Evolutionary conservation across 139 green algal genomes (phyloP).

Genomic region (Coelastrella sp.): DNA sequence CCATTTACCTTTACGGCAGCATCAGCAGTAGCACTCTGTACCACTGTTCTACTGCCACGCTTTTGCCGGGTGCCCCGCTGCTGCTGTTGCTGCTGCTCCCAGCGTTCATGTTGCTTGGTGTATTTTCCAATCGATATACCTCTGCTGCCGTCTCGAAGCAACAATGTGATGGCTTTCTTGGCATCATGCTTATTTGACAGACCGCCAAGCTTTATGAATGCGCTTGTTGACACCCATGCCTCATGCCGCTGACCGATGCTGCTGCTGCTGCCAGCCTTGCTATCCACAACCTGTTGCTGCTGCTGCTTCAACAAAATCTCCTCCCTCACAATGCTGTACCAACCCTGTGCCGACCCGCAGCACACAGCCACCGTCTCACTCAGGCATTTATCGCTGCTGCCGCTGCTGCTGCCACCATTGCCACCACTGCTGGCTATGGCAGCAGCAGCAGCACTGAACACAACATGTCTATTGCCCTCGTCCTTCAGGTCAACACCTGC

Average conservation of each 20-base stretch:
- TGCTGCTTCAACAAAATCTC: conserved; percentile 5
- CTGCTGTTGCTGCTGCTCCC: background rate
- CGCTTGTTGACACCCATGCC: conserved; percentile 1
- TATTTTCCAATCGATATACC: background rate
- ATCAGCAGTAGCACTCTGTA: background rate
- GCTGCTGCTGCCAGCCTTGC: background rate
- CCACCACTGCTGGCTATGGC: background rate
- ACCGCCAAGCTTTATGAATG: conserved; percentile 26
- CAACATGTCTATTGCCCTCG: background rate
- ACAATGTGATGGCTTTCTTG: background rate
- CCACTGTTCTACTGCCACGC: no score
- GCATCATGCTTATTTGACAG: background rate
- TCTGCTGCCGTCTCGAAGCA: background rate
- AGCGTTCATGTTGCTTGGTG: background rate
- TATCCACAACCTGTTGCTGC: background rate
- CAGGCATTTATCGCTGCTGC: background rate
- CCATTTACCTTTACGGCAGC: background rate
- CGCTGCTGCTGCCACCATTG: conserved; percentile 4
- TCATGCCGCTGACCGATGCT: background rate
- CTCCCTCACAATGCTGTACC: background rate
- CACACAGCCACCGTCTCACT: background rate
- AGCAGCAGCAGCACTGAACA: background rate
- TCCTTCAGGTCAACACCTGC: background rate
- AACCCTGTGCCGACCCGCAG: conserved; percentile 7
- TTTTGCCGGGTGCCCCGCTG: no score